Evolutionary conservation across 306 rosid species (phyloP).

Genomic region (Trifolium subterraneum): DNA sequence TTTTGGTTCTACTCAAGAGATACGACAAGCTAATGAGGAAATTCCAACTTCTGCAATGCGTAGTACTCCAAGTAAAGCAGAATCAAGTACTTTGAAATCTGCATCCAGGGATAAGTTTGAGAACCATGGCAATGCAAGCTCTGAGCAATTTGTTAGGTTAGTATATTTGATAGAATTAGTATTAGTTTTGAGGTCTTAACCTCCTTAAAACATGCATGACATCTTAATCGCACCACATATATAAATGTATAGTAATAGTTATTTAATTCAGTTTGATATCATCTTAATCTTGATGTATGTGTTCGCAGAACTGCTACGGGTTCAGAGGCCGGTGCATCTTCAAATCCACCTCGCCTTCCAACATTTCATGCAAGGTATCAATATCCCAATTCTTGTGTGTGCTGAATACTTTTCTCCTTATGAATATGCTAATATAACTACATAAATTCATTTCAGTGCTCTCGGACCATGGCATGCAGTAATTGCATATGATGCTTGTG

Average conservation of each 20-base stretch:
- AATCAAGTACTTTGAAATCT: conserved; percentile 44
- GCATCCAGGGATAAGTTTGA: conserved; percentile 45
- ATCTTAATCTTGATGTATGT: conserved; percentile 29
- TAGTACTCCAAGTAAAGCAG: conserved; percentile 41
- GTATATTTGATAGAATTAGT: conserved; percentile 38
- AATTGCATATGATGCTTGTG: conserved; percentile 96
- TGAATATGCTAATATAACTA: conserved; percentile 32
- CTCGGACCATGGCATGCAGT: conserved; percentile 95
- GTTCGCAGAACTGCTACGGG: conserved; percentile 62
- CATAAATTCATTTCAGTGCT: conserved; percentile 68
- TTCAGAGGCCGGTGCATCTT: conserved; percentile 67
- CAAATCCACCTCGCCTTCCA: conserved; percentile 81
- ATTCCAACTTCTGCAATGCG: conserved; percentile 47
- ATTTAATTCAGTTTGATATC: background rate
- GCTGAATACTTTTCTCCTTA: conserved; percentile 35
- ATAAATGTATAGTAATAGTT: background rate
- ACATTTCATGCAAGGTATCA: conserved; percentile 92
- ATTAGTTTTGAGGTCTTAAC: conserved; percentile 17
- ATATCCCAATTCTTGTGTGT: conserved; percentile 14
- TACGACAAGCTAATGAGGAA: conserved; percentile 54
- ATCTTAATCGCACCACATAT: conserved; percentile 17
- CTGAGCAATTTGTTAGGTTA: conserved; percentile 70
- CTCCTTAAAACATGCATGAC: conserved; percentile 4
- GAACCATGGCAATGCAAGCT: conserved; percentile 44
- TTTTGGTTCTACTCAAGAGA: conserved; percentile 62